Base-by-base conservation (phyloP, 2,329 filamentous ascomycete species). In the Cordyceps cateniannulata region DNA sequence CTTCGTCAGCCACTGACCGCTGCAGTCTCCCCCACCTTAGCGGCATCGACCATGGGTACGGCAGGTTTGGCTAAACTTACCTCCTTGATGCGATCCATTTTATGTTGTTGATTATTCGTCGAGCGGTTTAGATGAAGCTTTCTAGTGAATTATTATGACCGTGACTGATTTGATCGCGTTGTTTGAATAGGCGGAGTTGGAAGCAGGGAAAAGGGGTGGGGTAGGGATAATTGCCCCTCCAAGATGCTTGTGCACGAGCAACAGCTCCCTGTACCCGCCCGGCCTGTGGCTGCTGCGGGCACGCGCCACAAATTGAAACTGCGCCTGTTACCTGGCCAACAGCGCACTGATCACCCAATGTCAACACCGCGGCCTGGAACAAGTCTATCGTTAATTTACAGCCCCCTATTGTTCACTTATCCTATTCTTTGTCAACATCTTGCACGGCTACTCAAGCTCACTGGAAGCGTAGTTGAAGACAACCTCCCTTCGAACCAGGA, bases 51-150 rank as follows among this genome's bases (percentile, higher is more conserved):
- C 22, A 44, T 9, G 29, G 2, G 16, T 18, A 14, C 50, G 16
- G 45, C 22, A 32, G 47, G 5, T 10, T 24, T 40, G 16, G 9
- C 18, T 22, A 25, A 61, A 83, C 88, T 82, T 77, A 93, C 90
- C 84, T 92, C 88, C 87, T 91, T 93, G 77, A 95, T 93, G 78
- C 88, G 89, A 78, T 95, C 90, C 90, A 93, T 93, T 72, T 72
- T 83, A 75, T 69, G 47, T 62, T 63, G 58, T 35, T 63, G 65
- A 65, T 63, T 56, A 51, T 54, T 62, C 57, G 61, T 50, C 62
- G 52, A 63, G 59, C 24, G 59, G 61, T 48, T 47, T 56, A 63
- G 60, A 62, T 62, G 45, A 59, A 16, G 16, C 3, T 53, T 53
- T 16, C 14, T 25, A 40, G 25, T n/a, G 55, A 51, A 51, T 32